phyloP scores from a whole-genome alignment of 495 filamentous ascomycete genomes.

The Trichoderma asperelloides region DNA sequence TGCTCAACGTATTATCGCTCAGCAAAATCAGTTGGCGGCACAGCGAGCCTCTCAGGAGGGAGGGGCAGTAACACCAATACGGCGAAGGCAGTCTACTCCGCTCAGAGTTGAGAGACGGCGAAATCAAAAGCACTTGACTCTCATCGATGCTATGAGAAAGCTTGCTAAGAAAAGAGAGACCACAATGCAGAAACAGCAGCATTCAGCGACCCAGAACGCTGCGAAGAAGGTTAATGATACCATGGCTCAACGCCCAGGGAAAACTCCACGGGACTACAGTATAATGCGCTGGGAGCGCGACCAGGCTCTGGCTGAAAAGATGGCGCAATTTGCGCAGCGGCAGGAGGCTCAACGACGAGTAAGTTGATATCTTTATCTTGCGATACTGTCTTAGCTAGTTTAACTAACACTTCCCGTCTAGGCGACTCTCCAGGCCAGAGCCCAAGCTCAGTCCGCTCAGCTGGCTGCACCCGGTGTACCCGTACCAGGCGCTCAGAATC shows the following conservation, averaged over 20 bases:
- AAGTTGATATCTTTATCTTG: conserved; percentile 18
- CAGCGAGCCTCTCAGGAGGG: conserved; percentile 48
- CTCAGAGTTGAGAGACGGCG: conserved; percentile 76
- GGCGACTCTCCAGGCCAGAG: conserved; percentile 27
- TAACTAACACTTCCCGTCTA: conserved; percentile 14
- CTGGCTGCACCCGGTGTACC: conserved; percentile 19
- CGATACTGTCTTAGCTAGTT: not conserved
- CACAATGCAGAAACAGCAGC: conserved; percentile 74
- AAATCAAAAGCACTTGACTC: conserved; percentile 72
- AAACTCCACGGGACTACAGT: conserved; percentile 83
- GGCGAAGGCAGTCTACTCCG: conserved; percentile 54
- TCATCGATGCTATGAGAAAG: conserved; percentile 93
- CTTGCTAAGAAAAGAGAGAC: conserved; percentile 89
- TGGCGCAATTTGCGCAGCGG: conserved; percentile 59
- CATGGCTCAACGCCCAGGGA: conserved; percentile 38
- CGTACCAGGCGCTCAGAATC: conserved; percentile 18
- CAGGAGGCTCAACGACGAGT: conserved; percentile 48
- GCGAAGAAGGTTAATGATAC: conserved; percentile 63
- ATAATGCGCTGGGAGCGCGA: conserved; percentile 80
- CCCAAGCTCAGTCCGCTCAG: conserved; percentile 32
- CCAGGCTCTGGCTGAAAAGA: conserved; percentile 63
- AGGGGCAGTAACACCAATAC: conserved; percentile 47
- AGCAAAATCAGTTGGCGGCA: conserved; percentile 48
- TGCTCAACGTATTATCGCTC: conserved; percentile 55
- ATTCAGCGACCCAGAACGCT: conserved; percentile 60